Evolutionary conservation across 176 grass and related monocot species (phyloP).

Genomic region (Musa itinerans): DNA sequence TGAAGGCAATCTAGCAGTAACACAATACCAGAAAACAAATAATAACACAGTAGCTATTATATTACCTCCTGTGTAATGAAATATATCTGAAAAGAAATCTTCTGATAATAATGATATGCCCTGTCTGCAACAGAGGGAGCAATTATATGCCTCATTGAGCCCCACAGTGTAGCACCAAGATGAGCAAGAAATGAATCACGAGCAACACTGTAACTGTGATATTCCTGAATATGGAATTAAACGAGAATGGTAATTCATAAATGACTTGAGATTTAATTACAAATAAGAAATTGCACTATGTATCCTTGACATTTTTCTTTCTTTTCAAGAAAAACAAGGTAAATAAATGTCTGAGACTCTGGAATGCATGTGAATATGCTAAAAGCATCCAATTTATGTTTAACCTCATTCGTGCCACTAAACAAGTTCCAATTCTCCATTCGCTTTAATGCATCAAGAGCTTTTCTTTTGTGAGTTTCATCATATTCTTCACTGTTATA

Average conservation of each 20-base stretch:
- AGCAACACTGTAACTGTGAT: constrained; percentile 71
- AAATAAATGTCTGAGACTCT: no score
- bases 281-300: not conserved
- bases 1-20: not conserved
- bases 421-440: constrained; percentile 98
- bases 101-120: constrained; percentile 83
- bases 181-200: constrained; percentile 92
- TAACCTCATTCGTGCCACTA: constrained; percentile 51
- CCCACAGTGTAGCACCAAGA: constrained; percentile 80
- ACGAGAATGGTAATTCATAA: not conserved
- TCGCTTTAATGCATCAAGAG: constrained; percentile 75
- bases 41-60: not conserved
- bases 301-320: no score
- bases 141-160: constrained; percentile 86
- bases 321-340: no score
- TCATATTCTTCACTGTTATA: constrained; percentile 67
- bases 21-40: not conserved
- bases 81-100: constrained; percentile 90
- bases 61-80: constrained; percentile 83
- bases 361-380: not conserved
- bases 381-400: not conserved
- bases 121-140: constrained; percentile 83
- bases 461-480: constrained; percentile 84
- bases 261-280: not conserved
- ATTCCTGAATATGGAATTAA: constrained; percentile 34